Conservation (phyloP, 2,329 filamentous ascomycete genomes). For the Monilinia fructicola region DNA sequence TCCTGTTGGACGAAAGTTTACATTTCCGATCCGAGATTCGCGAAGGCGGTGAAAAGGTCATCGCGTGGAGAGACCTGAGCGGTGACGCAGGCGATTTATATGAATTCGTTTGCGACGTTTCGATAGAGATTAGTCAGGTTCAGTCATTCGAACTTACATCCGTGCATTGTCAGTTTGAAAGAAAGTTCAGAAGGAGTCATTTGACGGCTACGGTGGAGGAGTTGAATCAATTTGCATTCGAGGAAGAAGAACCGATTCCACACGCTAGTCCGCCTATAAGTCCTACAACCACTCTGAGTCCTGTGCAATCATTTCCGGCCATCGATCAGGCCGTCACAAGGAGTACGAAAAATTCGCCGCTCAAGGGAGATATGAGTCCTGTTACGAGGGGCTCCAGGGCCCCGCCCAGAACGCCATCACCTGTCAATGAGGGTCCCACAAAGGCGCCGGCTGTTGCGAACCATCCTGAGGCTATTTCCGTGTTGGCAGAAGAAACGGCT, state of each 20-base stretch:
- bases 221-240: slow-evolving; percentile 78
- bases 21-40: slow-evolving; percentile 83
- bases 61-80: slow-evolving; percentile 93
- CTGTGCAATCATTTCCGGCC: slow-evolving; percentile 33
- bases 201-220: slow-evolving; percentile 80
- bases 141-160: slow-evolving; percentile 79
- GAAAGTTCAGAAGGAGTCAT: slow-evolving; percentile 81
- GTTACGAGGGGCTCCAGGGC: slow-evolving; percentile 27
- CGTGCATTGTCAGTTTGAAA: slow-evolving; percentile 94
- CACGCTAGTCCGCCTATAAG: slow-evolving; percentile 60
- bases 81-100: slow-evolving; percentile 94
- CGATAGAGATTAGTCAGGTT: slow-evolving; percentile 68
- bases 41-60: slow-evolving; percentile 76
- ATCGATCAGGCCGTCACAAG: slow-evolving; percentile 26
- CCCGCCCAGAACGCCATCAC: slow-evolving; percentile 23
- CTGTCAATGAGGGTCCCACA: slow-evolving; percentile 49
- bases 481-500: slow-evolving; percentile 71
- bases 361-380: slow-evolving; percentile 43
- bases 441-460: slow-evolving; percentile 58
- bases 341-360: slow-evolving; percentile 47
- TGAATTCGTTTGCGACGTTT: slow-evolving; percentile 91
- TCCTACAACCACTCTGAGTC: slow-evolving; percentile 45
- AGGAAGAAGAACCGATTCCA: slow-evolving; percentile 62
- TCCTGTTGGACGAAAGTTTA: slow-evolving; percentile 88
- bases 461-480: slow-evolving; percentile 69